Percentiles rank a stretch among this genome's conserved stretches.
Evolutionary conservation across 345 rosid species (phyloP).

Genomic region (Cardamine resedifolia): DNA sequence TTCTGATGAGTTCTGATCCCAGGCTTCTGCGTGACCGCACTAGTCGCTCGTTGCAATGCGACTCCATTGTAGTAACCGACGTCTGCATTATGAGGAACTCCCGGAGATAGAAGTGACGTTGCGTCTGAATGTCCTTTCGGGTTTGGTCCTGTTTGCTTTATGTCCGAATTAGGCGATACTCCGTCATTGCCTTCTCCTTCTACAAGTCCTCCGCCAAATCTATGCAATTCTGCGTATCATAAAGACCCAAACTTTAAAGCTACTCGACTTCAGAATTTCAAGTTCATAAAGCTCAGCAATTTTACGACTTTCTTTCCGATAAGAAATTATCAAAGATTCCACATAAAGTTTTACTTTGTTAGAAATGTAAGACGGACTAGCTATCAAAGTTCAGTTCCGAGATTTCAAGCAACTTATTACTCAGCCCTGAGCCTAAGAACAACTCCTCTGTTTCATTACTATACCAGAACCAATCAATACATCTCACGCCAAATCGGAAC

Average conservation of each 20-base stretch:
- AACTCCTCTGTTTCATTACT: neutral
- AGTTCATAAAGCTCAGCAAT: constrained; percentile 1
- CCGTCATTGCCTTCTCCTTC: constrained; percentile 64
- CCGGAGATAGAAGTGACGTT: constrained; percentile 43
- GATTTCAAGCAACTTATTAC: constrained; percentile 5
- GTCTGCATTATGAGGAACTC: constrained; percentile 58
- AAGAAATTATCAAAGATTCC: neutral
- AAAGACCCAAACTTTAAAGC: constrained; percentile 19
- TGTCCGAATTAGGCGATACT: constrained; percentile 50
- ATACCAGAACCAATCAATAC: neutral
- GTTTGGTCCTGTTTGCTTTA: constrained; percentile 62
- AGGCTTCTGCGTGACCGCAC: constrained; percentile 64
- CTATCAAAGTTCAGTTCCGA: neutral
- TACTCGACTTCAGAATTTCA: neutral
- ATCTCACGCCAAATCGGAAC: neutral
- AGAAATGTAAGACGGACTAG: neutral
- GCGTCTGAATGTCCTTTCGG: constrained; percentile 55
- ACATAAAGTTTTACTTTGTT: neutral
- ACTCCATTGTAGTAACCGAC: constrained; percentile 53
- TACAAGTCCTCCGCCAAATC: constrained; percentile 79
- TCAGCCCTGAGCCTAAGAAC: neutral
- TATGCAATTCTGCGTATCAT: constrained; percentile 66
- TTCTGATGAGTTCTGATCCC: constrained; percentile 84
- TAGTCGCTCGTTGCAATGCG: constrained; percentile 73
- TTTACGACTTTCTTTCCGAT: neutral